These are phyloP conservation scores for Microbotryomycetes sp. DNA, from an alignment of 1,284 basidiomycete genomes.

Conservation along the genomic window DNA sequence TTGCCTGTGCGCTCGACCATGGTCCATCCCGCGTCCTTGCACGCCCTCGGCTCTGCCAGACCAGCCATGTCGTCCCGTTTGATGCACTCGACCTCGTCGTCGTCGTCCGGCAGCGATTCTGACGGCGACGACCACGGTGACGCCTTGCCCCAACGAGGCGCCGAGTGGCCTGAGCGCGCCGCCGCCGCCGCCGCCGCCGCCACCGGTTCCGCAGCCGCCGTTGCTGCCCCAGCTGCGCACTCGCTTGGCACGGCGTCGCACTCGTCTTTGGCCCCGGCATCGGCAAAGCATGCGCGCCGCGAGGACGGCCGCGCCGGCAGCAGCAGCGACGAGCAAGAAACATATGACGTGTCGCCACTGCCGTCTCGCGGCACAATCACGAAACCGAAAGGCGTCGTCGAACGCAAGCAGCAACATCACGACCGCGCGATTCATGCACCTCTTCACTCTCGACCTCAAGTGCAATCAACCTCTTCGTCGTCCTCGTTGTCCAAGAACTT, in stretches of 20 bases:
- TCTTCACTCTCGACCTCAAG: background rate
- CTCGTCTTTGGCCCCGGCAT: background rate
- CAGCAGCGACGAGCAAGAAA: too few species aligned
- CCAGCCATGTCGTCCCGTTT: background rate
- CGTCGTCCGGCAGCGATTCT: background rate
- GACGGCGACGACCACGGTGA: background rate
- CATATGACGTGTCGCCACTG: background rate
- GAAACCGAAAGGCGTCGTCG: background rate
- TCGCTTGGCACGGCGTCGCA: background rate
- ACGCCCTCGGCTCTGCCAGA: background rate
- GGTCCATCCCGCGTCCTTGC: too few species aligned
- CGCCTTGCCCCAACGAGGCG: background rate
- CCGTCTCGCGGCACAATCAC: background rate
- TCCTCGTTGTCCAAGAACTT: conserved; percentile 15
- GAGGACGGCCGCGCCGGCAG: background rate
- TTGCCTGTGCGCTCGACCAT: too few species aligned
- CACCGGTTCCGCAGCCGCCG: background rate
- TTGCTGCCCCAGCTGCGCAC: background rate
- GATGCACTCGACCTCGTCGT: background rate
- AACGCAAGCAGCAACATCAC: background rate
- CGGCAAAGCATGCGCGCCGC: background rate
- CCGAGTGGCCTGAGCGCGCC: background rate
- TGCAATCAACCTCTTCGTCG: background rate
- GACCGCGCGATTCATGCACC: background rate
- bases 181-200: background rate